Base-by-base conservation (phyloP, 2,329 filamentous ascomycete species). In the Aureobasidium uvarum region DNA sequence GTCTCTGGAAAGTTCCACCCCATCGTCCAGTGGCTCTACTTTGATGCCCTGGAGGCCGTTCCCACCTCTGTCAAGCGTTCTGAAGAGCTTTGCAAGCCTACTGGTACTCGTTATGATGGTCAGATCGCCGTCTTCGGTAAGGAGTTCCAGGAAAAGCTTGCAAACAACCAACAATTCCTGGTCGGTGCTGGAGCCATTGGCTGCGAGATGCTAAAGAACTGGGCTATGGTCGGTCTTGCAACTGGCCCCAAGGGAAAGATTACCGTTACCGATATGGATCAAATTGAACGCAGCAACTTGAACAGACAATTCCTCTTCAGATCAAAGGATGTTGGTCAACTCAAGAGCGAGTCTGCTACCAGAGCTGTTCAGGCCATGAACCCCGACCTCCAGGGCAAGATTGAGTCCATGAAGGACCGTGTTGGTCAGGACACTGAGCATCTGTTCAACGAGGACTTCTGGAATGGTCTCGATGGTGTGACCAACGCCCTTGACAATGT, bases 181-280 rank as follows among this genome's bases (percentile, higher is more conserved):
- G 95, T 99, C 66, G 95, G 95, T 71, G 92, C 95, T 54, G 95
- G 95, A 72, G 95, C 96, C 69, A 99, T 99, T 76, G 95, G 95
- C 52, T 99, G 95, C 74, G 95, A 99, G 76, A 99, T 98, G 90
- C 81, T 99, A 71, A 99, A 99, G 86, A 98, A 98, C 78, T 99
- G 95, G 93, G 94, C 96, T 41, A 96, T 99, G 93, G 96, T 98
- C 76, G 95, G 95, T 70, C 83, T 99, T 36, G 94, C 89, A 51
- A 91, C 90, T 52, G 95, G 95, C 4, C 91, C 92, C 3, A 85
- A 92, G 56, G 95, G 95, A 72, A 89, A 90, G 77, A 96, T 99
- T 73, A 91, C 82, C 66, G 90, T 99, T 58, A 98, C 96, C 16
- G 95, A 99, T 76, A 98, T 96, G 87, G 95, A 99, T 74, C 93